Percentiles rank a stretch among this genome's conserved stretches.
These are phyloP conservation scores for Scedosporium apiospermum DNA, from an alignment of 2,329 filamentous ascomycete genomes.

Conservation along the genomic window DNA sequence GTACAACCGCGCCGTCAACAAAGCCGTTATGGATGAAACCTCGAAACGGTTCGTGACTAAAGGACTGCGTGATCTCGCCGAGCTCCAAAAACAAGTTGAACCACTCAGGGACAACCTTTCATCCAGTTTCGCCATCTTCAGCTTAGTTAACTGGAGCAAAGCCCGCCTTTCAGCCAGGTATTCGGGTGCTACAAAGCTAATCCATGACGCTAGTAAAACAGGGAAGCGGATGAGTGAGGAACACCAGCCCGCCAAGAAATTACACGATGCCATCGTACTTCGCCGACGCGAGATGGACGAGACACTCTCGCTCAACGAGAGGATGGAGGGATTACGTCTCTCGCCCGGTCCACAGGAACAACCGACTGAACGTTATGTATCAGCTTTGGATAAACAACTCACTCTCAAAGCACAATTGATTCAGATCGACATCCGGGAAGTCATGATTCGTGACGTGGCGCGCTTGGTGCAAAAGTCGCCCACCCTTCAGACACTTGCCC, in stretches of 20 bases:
- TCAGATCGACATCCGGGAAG: neutral
- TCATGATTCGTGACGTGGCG: neutral
- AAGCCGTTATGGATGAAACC: constrained; percentile 49
- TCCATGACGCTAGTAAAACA: neutral
- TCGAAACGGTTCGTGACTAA: constrained; percentile 47
- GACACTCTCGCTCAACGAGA: neutral
- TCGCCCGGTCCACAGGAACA: neutral
- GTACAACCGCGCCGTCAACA: constrained; percentile 51
- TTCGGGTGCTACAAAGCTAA: neutral
- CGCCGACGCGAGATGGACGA: neutral
- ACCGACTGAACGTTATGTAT: neutral
- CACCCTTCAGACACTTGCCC: neutral
- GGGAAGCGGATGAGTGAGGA: neutral
- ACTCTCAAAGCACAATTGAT: neutral
- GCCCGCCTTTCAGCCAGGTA: neutral
- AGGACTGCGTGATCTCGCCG: constrained; percentile 23
- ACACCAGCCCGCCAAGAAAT: constrained; percentile 6
- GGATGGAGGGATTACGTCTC: neutral
- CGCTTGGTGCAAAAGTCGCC: neutral
- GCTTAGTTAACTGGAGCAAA: neutral
- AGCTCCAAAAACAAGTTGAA: constrained; percentile 9
- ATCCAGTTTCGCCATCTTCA: too few species aligned
- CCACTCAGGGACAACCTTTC: neutral
- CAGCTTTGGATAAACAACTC: neutral
- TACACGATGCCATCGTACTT: constrained; percentile 6